Conservation (phyloP, 2,329 filamentous ascomycete genomes). For the Chrysosporium queenslandicum region DNA sequence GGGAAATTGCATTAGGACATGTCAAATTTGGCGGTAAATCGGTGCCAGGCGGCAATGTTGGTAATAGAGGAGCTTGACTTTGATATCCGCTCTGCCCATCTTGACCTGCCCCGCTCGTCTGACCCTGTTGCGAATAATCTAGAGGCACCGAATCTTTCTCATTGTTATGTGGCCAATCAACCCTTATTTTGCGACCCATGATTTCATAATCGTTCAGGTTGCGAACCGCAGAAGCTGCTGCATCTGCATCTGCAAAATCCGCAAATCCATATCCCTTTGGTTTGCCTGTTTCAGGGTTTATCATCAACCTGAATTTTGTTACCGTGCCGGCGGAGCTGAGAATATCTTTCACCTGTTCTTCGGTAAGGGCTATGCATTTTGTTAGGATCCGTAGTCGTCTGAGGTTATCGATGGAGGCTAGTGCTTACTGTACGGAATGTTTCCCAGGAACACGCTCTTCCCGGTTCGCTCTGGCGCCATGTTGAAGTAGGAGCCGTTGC, state of each 20-base stretch:
- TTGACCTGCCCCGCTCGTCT: constrained; percentile 29
- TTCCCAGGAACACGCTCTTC: constrained; percentile 41
- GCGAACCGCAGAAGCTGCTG: constrained; percentile 84
- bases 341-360: constrained; percentile 91
- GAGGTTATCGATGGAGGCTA: constrained; percentile 63
- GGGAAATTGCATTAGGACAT: constrained; percentile 82
- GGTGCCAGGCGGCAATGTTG: constrained; percentile 72
- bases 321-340: constrained; percentile 86
- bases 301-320: constrained; percentile 82
- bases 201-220: constrained; percentile 94
- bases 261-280: constrained; percentile 96
- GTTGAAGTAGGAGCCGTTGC: constrained; percentile 16
- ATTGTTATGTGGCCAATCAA: constrained; percentile 93
- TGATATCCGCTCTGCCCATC: constrained; percentile 28
- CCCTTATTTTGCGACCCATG: constrained; percentile 85
- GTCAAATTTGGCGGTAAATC: constrained; percentile 74
- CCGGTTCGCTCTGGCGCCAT: constrained; percentile 39
- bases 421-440: constrained; percentile 62
- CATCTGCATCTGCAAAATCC: constrained; percentile 86
- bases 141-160: constrained; percentile 55
- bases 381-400: constrained; percentile 43
- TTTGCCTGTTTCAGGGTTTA: constrained; percentile 87
- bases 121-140: constrained; percentile 39
- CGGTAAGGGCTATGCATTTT: constrained; percentile 63
- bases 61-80: constrained; percentile 49